Evolutionary conservation across 2,329 filamentous ascomycete species (phyloP).

Genomic region (Cordyceps fumosorosea): DNA sequence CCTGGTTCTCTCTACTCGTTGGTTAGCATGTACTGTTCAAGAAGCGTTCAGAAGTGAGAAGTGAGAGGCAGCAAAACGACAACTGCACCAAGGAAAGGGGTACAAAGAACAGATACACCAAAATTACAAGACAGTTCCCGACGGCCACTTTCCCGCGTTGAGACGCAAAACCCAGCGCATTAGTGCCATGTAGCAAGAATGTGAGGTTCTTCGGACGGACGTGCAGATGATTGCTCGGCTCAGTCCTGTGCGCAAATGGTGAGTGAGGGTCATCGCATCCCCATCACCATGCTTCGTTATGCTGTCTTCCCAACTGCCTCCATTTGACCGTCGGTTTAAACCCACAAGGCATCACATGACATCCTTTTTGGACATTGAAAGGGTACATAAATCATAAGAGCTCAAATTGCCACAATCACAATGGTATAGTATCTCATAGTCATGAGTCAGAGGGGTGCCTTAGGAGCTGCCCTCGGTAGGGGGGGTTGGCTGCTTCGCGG

Average conservation of each 20-base stretch:
- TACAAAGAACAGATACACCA: neutral
- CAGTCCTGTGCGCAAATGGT: neutral
- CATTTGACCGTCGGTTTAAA: conserved; percentile 1
- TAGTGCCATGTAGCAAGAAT: conserved; percentile 8
- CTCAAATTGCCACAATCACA: conserved; percentile 10
- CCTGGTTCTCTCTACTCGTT: neutral
- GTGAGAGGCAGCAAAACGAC: neutral
- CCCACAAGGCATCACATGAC: conserved; percentile 6
- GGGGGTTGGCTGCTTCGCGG: neutral
- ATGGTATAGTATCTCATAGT: conserved; percentile 9
- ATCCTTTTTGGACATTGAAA: neutral
- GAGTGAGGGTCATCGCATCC: neutral
- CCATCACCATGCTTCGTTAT: neutral
- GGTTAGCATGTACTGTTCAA: conserved; percentile 1
- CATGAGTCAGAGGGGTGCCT: conserved; percentile 3
- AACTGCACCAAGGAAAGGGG: neutral
- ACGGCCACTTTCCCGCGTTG: neutral
- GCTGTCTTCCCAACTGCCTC: neutral
- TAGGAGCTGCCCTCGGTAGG: conserved; percentile 8
- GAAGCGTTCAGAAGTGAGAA: neutral
- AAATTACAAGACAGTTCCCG: conserved; percentile 1
- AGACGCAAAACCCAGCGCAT: conserved; percentile 1
- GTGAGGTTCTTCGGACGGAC: neutral
- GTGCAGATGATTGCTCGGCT: neutral
- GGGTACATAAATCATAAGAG: conserved; percentile 8